Evolutionary conservation across 1,139 yeast genomes (phyloP).

Genomic region (Debaryomyces nepalensis): DNA sequence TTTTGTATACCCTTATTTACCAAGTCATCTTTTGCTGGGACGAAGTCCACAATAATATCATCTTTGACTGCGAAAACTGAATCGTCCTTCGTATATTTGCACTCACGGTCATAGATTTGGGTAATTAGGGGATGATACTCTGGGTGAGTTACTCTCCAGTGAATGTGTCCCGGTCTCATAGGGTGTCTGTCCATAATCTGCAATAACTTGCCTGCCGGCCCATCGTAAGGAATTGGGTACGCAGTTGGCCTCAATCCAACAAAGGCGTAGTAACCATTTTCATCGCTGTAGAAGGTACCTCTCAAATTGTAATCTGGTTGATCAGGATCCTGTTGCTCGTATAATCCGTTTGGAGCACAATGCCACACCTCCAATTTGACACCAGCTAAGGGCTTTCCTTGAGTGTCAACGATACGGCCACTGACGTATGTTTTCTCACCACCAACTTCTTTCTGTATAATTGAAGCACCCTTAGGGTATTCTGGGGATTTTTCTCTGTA

Average conservation of each 20-base stretch:
- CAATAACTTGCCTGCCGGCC: constrained; percentile 23
- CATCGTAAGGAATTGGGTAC: constrained; percentile 23
- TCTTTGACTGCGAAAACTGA: constrained; percentile 38
- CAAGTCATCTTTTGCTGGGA: constrained; percentile 14
- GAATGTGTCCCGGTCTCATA: constrained; percentile 24
- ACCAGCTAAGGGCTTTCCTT: constrained; percentile 20
- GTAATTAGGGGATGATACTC: constrained; percentile 27
- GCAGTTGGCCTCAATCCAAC: constrained; percentile 22
- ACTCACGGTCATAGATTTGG: constrained; percentile 25
- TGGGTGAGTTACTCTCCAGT: constrained; percentile 30
- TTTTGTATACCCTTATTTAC: constrained; percentile 19
- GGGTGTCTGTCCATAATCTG: constrained; percentile 23
- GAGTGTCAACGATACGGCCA: constrained; percentile 25
- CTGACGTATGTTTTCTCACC: constrained; percentile 29
- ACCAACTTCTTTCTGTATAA: constrained; percentile 35
- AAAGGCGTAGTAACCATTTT: constrained; percentile 20
- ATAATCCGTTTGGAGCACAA: constrained; percentile 23
- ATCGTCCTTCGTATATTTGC: constrained; percentile 30
- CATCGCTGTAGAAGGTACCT: constrained; percentile 21
- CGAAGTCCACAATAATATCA: constrained; percentile 31
- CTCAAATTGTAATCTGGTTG: constrained; percentile 26
- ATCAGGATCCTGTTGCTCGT: constrained; percentile 29
- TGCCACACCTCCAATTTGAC: constrained; percentile 24
- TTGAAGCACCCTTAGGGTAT: constrained; percentile 31
- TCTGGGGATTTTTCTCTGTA: constrained; percentile 32